Percentiles rank a stretch among this genome's conserved stretches.
phyloP scores from a whole-genome alignment of 208 protist genomes.

The Plasmodiophora brassicae region DNA sequence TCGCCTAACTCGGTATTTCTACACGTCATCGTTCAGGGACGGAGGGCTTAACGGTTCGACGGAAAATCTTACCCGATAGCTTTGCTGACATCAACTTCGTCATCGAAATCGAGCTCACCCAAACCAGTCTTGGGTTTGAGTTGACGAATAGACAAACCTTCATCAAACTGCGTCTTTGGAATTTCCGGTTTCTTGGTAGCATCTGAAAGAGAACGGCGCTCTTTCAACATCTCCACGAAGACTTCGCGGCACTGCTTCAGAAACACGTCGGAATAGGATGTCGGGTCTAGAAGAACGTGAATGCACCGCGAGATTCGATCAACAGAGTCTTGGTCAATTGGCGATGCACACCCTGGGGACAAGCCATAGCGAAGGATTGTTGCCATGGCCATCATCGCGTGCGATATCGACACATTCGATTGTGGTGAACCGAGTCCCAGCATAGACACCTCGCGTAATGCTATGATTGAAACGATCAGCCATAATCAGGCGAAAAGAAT shows the following conservation, averaged over 20 bases:
- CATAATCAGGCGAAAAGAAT: neutral
- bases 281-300: conserved; percentile 49
- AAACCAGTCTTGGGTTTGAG: neutral
- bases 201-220: conserved; percentile 27
- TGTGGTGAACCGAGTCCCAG: neutral
- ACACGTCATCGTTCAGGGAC: too few species aligned
- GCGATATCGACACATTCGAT: neutral
- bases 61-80: neutral
- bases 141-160: neutral
- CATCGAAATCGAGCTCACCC: neutral
- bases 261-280: conserved; percentile 50
- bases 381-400: conserved; percentile 35
- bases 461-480: neutral
- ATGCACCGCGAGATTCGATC: conserved; percentile 79
- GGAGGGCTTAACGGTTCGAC: too few species aligned
- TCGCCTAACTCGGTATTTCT: neutral
- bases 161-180: neutral
- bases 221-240: conserved; percentile 62
- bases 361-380: conserved; percentile 34
- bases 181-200: neutral
- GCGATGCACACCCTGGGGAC: neutral
- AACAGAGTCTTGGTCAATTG: conserved; percentile 71
- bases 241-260: conserved; percentile 65
- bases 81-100: conserved; percentile 5
- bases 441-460: neutral